phyloP scores from a whole-genome alignment of 495 filamentous ascomycete genomes.

The Penicillium alfredii region DNA sequence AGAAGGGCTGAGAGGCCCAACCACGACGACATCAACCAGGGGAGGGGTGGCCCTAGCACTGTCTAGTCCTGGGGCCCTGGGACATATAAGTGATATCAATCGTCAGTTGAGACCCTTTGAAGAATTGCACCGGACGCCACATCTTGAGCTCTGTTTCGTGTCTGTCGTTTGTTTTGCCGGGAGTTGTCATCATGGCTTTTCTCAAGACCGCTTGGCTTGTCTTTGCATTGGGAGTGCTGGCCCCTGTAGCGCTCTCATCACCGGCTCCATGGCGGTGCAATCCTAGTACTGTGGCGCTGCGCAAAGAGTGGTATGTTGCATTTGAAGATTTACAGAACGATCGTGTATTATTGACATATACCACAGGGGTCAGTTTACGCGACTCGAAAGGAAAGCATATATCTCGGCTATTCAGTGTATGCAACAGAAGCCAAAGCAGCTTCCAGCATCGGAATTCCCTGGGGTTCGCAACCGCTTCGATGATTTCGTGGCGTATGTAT shows the following conservation, averaged over 20 bases:
- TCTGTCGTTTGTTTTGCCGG: constrained; percentile 1
- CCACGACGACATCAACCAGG: too few relatives aligned
- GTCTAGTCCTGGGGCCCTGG: too few relatives aligned
- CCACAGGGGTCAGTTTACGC: constrained; percentile 38
- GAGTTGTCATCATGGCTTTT: neutral
- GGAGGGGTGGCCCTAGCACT: too few relatives aligned
- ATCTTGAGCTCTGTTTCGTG: too few relatives aligned
- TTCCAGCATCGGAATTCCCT: constrained; percentile 36
- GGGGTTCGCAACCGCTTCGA: constrained; percentile 47
- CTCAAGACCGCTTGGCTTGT: neutral
- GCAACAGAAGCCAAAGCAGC: constrained; percentile 34
- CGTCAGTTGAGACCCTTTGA: too few relatives aligned
- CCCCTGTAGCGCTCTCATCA: too few relatives aligned
- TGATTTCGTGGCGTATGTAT: constrained; percentile 50
- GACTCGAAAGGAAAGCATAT: constrained; percentile 35
- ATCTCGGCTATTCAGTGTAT: constrained; percentile 45
- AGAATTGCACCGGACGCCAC: too few relatives aligned
- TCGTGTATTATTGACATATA: neutral
- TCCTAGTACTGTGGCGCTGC: neutral
- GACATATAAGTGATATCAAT: too few relatives aligned
- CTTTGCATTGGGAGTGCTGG: too few relatives aligned
- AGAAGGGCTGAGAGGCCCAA: too few relatives aligned
- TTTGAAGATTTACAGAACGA: too few relatives aligned
- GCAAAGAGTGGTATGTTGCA: constrained; percentile 10
- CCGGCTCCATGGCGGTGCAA: neutral